These are phyloP conservation scores for Melaleuca alternifolia DNA, from an alignment of 345 rosid species.

Conservation along the genomic window DNA sequence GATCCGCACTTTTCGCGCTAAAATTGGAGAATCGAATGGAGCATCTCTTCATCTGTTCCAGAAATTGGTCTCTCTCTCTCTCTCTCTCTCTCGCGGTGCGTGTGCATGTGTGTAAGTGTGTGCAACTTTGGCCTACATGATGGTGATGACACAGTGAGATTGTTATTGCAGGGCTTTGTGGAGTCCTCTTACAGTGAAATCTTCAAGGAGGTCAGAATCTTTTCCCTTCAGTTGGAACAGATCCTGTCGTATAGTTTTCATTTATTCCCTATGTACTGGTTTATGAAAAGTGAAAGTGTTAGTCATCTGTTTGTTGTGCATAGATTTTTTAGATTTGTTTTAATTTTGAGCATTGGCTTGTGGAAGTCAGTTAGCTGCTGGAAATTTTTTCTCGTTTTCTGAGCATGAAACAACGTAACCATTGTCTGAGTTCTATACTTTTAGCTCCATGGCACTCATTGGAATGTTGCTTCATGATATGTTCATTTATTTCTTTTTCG, in stretches of 20 bases:
- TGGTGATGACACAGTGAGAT: not conserved
- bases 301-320: not conserved
- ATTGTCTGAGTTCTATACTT: not conserved
- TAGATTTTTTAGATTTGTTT: not conserved
- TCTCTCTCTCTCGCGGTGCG: not conserved
- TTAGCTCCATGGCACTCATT: not conserved
- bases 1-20: slow-evolving; percentile 53
- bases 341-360: not conserved
- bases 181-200: slow-evolving; percentile 49
- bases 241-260: not conserved
- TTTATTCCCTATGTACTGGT: not conserved
- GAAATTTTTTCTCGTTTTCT: not conserved
- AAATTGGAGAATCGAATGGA: slow-evolving; percentile 77
- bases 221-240: not conserved
- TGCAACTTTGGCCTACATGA: not conserved
- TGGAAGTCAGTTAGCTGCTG: not conserved
- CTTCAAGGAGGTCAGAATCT: slow-evolving; percentile 69
- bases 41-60: slow-evolving; percentile 62
- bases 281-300: not conserved
- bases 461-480: not conserved
- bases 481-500: not conserved
- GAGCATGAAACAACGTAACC: not conserved
- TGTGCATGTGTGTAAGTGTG: not conserved
- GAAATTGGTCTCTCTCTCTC: slow-evolving; percentile 50
- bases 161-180: slow-evolving; percentile 52